Evolutionary conservation across 2,329 filamentous ascomycete genomes (phyloP), one percentile per base, ranked within the genome.

Genomic region (Bipolaris victoriae): DNA sequence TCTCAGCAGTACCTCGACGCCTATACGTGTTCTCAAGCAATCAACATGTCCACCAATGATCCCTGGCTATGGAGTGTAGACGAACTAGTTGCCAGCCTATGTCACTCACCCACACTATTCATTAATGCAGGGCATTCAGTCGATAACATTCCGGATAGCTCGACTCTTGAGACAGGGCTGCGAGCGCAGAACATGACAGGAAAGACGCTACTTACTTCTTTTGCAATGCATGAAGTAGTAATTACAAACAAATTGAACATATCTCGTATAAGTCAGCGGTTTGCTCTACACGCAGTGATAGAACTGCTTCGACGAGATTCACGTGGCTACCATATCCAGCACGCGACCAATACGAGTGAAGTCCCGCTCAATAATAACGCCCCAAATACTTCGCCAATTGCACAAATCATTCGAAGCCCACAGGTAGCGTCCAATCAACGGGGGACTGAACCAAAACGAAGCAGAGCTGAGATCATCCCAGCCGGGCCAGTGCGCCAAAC

Each of bases 1-100:
- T 16, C 9, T 11, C 13, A 24, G 16, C 31, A 44, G 22, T 5
- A 20, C 18, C 39, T 24, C 18, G 35, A 13, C 18, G 13, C 37
- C 24, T 7, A 20, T 24, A 22, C 7, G 29, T 15, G 5, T 22
- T 41, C 11, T 3, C 3, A 36, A 16, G 7, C 9, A 29, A n/a
- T 3, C 15, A 31, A 11, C 24, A 57, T 49, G 52, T 41, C 35
- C 20, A 15, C 31, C 6, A 41, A 37, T 9, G 91, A 96, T 76
- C 91, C 92, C n/a, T 89, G 88, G 74, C 69, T 83, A 52, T 96
- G 92, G 92, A 83, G 84, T 35, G 81, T 88, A 31, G 86, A 89
- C 36, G 82, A 86, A 35, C 85, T 96, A 10, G 83, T 90, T 9
- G 72, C 80, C 15, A 87, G 88, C 67, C 80, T 96, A 3, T 91